Evolutionary conservation across 73 alveolate genomes (phyloP), one percentile per base, ranked within the genome.

Genomic region (Paramecium pentaurelia): DNA sequence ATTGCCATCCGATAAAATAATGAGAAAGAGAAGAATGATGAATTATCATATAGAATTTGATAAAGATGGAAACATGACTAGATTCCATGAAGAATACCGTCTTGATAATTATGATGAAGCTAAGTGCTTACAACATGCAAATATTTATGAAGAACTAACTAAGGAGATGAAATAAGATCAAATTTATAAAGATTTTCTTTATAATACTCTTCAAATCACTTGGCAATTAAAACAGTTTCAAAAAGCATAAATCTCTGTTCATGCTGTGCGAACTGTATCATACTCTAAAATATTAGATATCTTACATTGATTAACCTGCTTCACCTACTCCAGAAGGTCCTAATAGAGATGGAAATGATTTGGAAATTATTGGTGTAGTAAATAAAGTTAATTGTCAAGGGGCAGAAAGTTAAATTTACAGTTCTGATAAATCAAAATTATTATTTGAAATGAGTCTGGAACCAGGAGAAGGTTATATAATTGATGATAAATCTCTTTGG

Each of bases 271-370:
- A 14, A 73, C 87, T 14, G 87, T 73, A 73, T n/a, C 8, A 73
- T 2, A 12, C n/a, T 34, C n/a, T 3, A 14, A 22, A 12, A 16
- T 12, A 30, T 16, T 37, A 73, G 87, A 73, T 34, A 30, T 36
- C 87, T 2, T 73, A 73, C 18, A 10, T 2, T 12, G 87, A 73
- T 73, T 34, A 73, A 73, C 87, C 86, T 30, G 87, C 87, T 14
- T 73, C 4, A 37, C 18, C 68, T 12, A 73, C 87, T 1, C 68
- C 87, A 37, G 87, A 73, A 37, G 87, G 87, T 3, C 87, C 87
- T n/a, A 73, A 73, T 18, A 34, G 60, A 73, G 87, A 71, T 73
- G 87, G 87, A 73, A 40, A 73, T n/a, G 87, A 73, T 37, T 34
- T 73, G 18, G 87, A 73, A 18, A 40, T 73, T 4, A 73, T 73